Base-by-base conservation (phyloP, 179 eudicot species). In the Silene noctiflora region DNA sequence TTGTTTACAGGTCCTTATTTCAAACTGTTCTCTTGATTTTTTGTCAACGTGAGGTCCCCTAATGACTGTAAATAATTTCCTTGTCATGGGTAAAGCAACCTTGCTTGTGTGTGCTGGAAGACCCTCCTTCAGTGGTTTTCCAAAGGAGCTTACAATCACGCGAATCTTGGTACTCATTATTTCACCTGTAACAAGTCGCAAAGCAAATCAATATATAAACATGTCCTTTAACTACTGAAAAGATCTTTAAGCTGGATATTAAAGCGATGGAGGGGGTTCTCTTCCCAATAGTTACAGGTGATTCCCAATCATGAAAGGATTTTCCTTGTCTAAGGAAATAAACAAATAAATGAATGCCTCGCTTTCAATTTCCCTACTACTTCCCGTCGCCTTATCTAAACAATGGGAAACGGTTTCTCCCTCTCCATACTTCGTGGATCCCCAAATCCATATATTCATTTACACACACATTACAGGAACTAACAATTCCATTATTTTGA, bases 21-120 rank as follows among this genome's bases (percentile, higher is more conserved):
- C 81, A 10, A 85, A 85, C 73, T 85, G 87, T 62, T 85, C 85
- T 72, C 83, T 60, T n/a, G 87, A 82, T 42, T 85, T 85, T 59
- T 84, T 84, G 71, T 84, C 75, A 58, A 82, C 61, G 63, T 81
- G 85, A 84, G 87, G 87, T 39, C 85, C 82, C 42, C 85, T 76
- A n/a, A 81, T 48, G 66, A 84, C 85, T 10, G 87, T 82, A 16
- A 77, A 82, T 24, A 85, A 8, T 62, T 77, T 75, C 65, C 72
- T 66, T 20, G 80, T 68, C 67, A 67, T 80, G 24, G 80, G 85
- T 56, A 85, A 35, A 44, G 66, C 35, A 71, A 85, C 59, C 85
- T 75, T 85, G 8, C 64, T 25, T 25, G 85, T 71, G 31, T 77
- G 69, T 51, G 85, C 61, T 4, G 83, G 85, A 79, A 83, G 75